Evolutionary conservation across 2,329 filamentous ascomycete genomes (phyloP), one percentile per base, ranked within the genome.

Genomic region (Orbilia quercus): DNA sequence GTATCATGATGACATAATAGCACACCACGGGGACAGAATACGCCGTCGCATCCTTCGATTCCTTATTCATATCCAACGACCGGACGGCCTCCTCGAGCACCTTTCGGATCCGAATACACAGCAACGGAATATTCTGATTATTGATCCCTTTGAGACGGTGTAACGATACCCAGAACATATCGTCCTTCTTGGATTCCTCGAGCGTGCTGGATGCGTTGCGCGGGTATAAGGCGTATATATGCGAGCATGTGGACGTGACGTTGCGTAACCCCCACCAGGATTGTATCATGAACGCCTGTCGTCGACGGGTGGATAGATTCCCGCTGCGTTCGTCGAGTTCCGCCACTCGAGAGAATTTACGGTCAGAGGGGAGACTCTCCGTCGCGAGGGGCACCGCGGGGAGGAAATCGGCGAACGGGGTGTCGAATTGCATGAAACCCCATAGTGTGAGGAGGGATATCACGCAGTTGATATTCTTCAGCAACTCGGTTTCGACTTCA

Each of bases 351-450:
- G 67, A 72, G 25, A 58, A 65, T 20, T 44, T 54, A 25, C 67
- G 54, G 45, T 72, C 54, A 18, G 67, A 65, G 31, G 67, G 67
- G 7, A 72, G 59, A 14, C 59, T 65, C 55, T 72, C 67, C 25
- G 53, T 54, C 1, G 67, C 67, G 28, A 72, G 67, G 6, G 59
- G 53, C 2, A 72, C 59, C 16, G 62, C 58, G 14, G 74, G 74
- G 25, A 75, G 59, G 51, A 75, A 64, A 40, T 75, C 74, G 7
- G 62, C 69, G 57, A 75, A 74, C 12, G 74, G 74, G 22, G 70
- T 65, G 48, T 75, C 74, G 50, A 75, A 75, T 57, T 75, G 74
- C 74, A 75, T 75, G 59, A 75, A 75, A 1, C 69, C 63, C 74
- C 74, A 75, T 6, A 75, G 54, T 3, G 74, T 74, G 7, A 62